Evolutionary conservation across 306 rosid species (phyloP).

Genomic region (Crotalaria pallida): DNA sequence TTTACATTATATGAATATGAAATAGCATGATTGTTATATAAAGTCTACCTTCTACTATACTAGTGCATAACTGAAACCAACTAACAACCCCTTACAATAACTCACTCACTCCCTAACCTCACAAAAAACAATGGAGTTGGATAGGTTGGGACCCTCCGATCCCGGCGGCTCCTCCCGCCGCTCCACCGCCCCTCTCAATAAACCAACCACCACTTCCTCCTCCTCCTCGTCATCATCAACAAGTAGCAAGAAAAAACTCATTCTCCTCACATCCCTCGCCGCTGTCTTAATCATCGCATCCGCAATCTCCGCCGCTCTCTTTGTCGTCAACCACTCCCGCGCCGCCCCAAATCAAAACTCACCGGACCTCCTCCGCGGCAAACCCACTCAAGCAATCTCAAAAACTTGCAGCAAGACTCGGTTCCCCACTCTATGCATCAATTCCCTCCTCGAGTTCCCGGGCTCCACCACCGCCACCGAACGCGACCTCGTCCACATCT

Average conservation of each 20-base stretch:
- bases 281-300: constrained; percentile 47
- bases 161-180: constrained; percentile 40
- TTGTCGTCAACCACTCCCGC: constrained; percentile 28
- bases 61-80: background rate
- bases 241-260: constrained; percentile 24
- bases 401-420: constrained; percentile 66
- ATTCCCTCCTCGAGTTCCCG: constrained; percentile 77
- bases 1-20: too few species aligned
- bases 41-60: background rate
- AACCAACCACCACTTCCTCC: background rate
- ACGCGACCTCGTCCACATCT: constrained; percentile 68
- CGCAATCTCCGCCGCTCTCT: constrained; percentile 48
- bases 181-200: constrained; percentile 27
- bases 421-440: constrained; percentile 66
- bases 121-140: constrained; percentile 39
- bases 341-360: background rate
- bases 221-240: background rate
- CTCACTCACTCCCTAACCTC: background rate
- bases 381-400: constrained; percentile 86
- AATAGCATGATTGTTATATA: too few species aligned
- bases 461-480: constrained; percentile 61
- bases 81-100: background rate
- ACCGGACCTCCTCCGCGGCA: constrained; percentile 27
- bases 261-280: constrained; percentile 48
- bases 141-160: constrained; percentile 36